Evolutionary conservation across 768 basidiomycete genomes (phyloP), one percentile per base, ranked within the genome.

Genomic region (Lanmaoa pseudosensibilis): DNA sequence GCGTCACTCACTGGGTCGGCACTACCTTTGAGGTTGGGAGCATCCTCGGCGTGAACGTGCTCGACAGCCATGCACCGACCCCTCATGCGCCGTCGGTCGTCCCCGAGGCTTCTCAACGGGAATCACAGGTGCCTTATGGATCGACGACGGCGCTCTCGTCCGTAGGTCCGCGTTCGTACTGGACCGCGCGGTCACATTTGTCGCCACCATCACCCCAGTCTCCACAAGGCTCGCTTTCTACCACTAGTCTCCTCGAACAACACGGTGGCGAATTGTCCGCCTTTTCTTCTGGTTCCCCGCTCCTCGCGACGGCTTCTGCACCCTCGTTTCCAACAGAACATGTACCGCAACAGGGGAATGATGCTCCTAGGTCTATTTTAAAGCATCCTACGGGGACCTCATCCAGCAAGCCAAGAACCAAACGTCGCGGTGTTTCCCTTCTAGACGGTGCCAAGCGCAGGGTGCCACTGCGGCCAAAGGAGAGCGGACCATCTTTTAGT

Each of bases 1-100:
- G 52, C n/a, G 52, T 61, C 16, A 71, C 67, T 15, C 75, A 72
- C 21, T 92, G 88, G 88, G 79, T 88, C 30, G 89, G 91, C 27
- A 78, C 77, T 23, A 89, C 84, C 56, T 93, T 93, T 59, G 87
- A 90, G 64, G 77, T 93, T 37, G 91, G 91, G 3, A 79, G 79
- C n/a, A 79, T 93, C 57, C 74, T 92, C 37, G 91, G 89, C 12
- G 78, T 91, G 49, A 80, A 84, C 58, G 73, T 88, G 33, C 73
- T 86, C 47, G 73, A 79, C 48, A 38, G 25, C 43, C 61, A 61
- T 15, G 63, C 56, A 0, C 55, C 58, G 13, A 46, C 55, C 18
- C 47, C 50, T 27, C 18, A 30, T 23, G 16, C 33, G 15, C 46
- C 59, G 4, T 21, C 48, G 18, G 43, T 46, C 30, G 48, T 37